Base-by-base conservation (phyloP, 2,329 filamentous ascomycete genomes). In the Trichoderma koningii region DNA sequence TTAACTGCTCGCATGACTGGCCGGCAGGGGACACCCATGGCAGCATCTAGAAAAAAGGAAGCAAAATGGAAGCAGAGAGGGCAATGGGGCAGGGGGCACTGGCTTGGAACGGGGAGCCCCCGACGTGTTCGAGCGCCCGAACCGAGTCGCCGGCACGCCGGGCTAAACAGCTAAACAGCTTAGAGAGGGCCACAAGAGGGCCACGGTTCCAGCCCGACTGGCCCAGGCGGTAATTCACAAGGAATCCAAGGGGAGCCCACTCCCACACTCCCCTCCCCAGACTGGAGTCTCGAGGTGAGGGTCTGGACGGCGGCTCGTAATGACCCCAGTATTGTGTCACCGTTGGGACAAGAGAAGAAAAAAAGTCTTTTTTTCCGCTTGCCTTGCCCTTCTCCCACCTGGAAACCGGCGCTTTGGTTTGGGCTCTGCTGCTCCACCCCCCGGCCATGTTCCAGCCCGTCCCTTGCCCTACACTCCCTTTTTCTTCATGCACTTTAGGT, bases 271-370 rank as follows among this genome's bases (percentile, higher is more conserved):
- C 45, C 45, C 61, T 56, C 61, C 30, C 51, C 45, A 44, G 63
- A 59, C 55, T 38, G 34, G 34, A 38, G 34, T 38, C 34, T 38
- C 12, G 7, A 10, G 12, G 34, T 9, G 34, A 38, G 34, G 34
- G 34, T 12, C 34, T 14, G 53, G 21, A 21, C 38, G 34, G 53
- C 38, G 53, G 53, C 55, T 50, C 30, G 56, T 50, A 60, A 52
- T 52, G 55, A 64, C 62, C 62, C 48, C 62, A 59, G 62, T 45
- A 57, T 64, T 57, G 53, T 57, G 62, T 64, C 62, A 64, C 62
- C 23, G 52, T 64, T 64, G 61, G 45, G 61, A 50, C 30, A 9
- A 9, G 44, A 19, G 21, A 38, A 38, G 7, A 44, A 19, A 28
- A 38, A 38, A 23, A 48, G 21, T 47, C 45, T 59, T 59, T 59